Conservation (phyloP, 2,329 filamentous ascomycete species). For the Alternaria sp. region DNA sequence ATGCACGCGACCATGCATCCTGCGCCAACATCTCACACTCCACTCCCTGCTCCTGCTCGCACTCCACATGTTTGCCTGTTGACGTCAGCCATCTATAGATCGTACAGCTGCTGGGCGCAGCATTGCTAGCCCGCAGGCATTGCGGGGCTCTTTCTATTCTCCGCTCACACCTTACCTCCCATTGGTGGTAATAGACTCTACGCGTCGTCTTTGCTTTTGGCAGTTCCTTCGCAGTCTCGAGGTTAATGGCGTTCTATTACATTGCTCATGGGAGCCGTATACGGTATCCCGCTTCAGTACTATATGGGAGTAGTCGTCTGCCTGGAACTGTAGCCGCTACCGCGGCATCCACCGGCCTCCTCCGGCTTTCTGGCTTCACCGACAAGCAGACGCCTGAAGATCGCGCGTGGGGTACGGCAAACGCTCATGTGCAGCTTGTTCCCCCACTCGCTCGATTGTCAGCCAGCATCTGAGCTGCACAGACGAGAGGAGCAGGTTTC, state of each 20-base stretch:
- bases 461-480: constrained; percentile 24
- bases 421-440: constrained; percentile 19
- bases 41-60: not conserved
- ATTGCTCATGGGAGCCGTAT: not conserved
- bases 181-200: constrained; percentile 8
- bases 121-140: constrained; percentile 2
- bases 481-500: constrained; percentile 24
- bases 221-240: constrained; percentile 1
- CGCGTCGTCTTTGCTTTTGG: constrained; percentile 23
- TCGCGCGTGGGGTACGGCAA: constrained; percentile 1
- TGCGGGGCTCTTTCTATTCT: constrained; percentile 11
- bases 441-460: constrained; percentile 24
- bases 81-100: constrained; percentile 14
- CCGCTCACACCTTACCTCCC: not conserved
- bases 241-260: not conserved
- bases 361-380: constrained; percentile 7
- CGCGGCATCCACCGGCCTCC: constrained; percentile 4
- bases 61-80: constrained; percentile 1
- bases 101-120: constrained; percentile 7
- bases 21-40: not conserved
- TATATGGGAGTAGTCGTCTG: not conserved
- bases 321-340: not conserved
- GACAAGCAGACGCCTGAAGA: constrained; percentile 16
- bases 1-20: constrained; percentile 4
- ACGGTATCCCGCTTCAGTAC: not conserved